Percentiles rank a stretch among this genome's conserved stretches.
These are phyloP conservation scores for Colletotrichum orchidophilum DNA, from an alignment of 2,329 filamentous ascomycete species.

Conservation along the genomic window DNA sequence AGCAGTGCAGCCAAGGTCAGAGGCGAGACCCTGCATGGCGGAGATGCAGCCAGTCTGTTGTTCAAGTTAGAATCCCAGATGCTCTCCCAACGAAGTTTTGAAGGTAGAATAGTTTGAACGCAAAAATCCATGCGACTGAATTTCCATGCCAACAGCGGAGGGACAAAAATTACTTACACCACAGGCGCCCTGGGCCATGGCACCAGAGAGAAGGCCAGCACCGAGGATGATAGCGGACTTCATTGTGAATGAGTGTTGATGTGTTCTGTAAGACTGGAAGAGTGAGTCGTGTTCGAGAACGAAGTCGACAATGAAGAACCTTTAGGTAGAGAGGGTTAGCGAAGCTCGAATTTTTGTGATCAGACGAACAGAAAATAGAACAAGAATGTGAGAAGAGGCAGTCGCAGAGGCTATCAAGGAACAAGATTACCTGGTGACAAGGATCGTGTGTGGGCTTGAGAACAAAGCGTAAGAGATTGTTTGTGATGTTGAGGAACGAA, in stretches of 20 bases:
- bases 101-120: neutral
- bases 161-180: slow-evolving; percentile 55
- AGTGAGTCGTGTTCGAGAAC: slow-evolving; percentile 5
- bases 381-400: neutral
- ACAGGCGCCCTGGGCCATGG: slow-evolving; percentile 52
- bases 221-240: slow-evolving; percentile 24
- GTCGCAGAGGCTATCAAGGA: neutral
- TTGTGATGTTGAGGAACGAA: neutral
- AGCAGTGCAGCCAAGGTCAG: slow-evolving; percentile 55
- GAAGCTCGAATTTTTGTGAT: neutral
- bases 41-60: slow-evolving; percentile 24
- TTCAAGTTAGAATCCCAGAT: neutral
- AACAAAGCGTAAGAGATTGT: neutral
- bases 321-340: slow-evolving; percentile 1
- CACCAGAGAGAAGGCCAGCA: slow-evolving; percentile 48
- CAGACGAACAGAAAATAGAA: neutral
- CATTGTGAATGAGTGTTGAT: slow-evolving; percentile 23
- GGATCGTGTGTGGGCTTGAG: neutral
- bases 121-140: neutral
- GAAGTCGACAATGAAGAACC: slow-evolving; percentile 7
- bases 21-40: slow-evolving; percentile 53
- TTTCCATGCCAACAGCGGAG: neutral
- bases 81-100: neutral
- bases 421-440: slow-evolving; percentile 5
- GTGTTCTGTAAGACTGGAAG: slow-evolving; percentile 3